Base-by-base conservation (phyloP, 202 grass and related monocot species). In the Setaria viridis region DNA sequence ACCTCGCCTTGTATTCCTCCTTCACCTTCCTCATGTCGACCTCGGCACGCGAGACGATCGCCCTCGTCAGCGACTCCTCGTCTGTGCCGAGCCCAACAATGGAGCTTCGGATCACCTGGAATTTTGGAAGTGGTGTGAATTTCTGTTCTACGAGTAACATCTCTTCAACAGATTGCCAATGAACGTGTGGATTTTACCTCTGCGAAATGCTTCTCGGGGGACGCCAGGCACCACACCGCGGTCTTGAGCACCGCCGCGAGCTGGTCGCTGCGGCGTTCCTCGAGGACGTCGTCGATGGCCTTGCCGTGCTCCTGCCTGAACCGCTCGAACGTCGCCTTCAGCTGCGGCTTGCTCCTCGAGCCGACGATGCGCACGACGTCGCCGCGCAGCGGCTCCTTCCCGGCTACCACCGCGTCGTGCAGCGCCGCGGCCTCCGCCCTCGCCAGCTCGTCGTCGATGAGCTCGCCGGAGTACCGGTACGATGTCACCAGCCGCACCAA, bases 21-120 rank as follows among this genome's bases (percentile, higher is more conserved):
- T 94, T 93, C n/a, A 96, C 86, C 63, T 92, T 90, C 68, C 88
- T 81, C 91, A 99, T 67, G 82, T 99, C 97, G 9, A 96, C 85
- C 90, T 99, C 93, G 3, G 93, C 87, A 15, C 97, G 84, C 9
- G 81, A 88, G 34, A 96, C 88, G 3, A 99, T 89, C 3, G 49
- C 93, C 70, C 97, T 94, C 0, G 92, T 99, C 39, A 99, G 93
- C 11, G 83, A 84, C n/a, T 87, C 77, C 88, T 96, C 97, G 39
- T 99, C 93, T 0, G 93, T 99, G 65, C 91, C 96, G 5, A 99
- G 79, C 35, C 93, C 93, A 2, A 89, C 49, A 7, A 99, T 91
- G 17, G 96, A 92, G 79, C 46, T 85, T 37, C 90, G 89, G 74
- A 99, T 88, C 53, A 99, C 90, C 93, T 99, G 74, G n/a, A 87